These are phyloP conservation scores for Boletus sensibilis DNA, from an alignment of 768 basidiomycete species.

Conservation along the genomic window DNA sequence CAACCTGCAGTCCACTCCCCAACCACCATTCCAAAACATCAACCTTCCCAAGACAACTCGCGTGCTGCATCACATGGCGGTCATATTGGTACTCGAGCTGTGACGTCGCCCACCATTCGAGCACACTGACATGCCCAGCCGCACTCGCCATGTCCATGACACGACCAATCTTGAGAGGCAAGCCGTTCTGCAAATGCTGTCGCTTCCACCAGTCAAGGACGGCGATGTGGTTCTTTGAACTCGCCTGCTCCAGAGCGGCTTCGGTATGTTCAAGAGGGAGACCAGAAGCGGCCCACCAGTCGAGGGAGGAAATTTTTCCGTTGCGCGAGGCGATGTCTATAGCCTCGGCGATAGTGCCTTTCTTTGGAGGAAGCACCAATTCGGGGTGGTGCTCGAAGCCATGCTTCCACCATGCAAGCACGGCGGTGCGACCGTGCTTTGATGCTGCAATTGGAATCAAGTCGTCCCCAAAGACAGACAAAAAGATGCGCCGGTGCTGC, in stretches of 20 bases:
- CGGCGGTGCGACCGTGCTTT: slow-evolving; percentile 63
- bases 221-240: slow-evolving; percentile 70
- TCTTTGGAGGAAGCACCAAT: slow-evolving; percentile 53
- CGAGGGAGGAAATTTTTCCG: slow-evolving; percentile 70
- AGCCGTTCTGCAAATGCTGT: slow-evolving; percentile 44
- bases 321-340: slow-evolving; percentile 78
- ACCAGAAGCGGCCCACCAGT: slow-evolving; percentile 78
- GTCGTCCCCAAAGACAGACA: slow-evolving; percentile 60
- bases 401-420: slow-evolving; percentile 83
- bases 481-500: slow-evolving; percentile 62
- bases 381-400: slow-evolving; percentile 60
- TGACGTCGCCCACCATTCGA: slow-evolving; percentile 85
- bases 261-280: slow-evolving; percentile 74
- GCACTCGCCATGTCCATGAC: slow-evolving; percentile 85
- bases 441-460: slow-evolving; percentile 79
- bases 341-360: slow-evolving; percentile 59
- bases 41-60: slow-evolving; percentile 76
- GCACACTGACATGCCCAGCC: slow-evolving; percentile 68
- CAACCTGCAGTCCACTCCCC: slow-evolving; percentile 69
- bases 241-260: slow-evolving; percentile 75
- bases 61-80: slow-evolving; percentile 70
- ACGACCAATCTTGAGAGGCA: slow-evolving; percentile 78
- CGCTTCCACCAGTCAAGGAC: slow-evolving; percentile 85
- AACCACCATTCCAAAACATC: slow-evolving; percentile 85
- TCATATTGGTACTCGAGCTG: slow-evolving; percentile 80